Conservation (phyloP, 495 filamentous ascomycete genomes). For the Penicillium verhagenii region DNA sequence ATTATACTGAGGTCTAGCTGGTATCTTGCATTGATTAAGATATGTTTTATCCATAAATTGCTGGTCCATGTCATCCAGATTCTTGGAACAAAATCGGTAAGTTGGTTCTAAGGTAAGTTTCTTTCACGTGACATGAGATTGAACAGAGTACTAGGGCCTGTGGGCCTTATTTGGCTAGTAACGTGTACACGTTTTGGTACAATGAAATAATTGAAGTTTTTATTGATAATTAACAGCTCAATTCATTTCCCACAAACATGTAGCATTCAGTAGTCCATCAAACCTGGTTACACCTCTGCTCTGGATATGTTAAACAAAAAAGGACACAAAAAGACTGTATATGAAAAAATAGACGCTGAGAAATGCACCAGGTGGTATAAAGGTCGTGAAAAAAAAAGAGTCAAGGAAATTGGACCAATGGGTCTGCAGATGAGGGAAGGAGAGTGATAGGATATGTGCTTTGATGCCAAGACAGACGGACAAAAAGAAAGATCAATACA, state of each 20-base stretch:
- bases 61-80: too few relatives aligned
- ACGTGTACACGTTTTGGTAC: too few relatives aligned
- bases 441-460: background rate
- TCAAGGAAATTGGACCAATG: slow-evolving; percentile 20
- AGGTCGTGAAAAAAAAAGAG: slow-evolving; percentile 23
- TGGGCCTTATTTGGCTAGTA: too few relatives aligned
- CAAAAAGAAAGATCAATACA: slow-evolving; percentile 6
- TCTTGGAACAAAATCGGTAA: too few relatives aligned
- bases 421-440: background rate
- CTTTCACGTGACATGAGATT: background rate
- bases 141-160: too few relatives aligned
- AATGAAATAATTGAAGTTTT: too few relatives aligned
- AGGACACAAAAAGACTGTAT: slow-evolving; percentile 12
- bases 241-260: background rate
- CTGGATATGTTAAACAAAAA: slow-evolving; percentile 7
- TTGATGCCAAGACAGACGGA: slow-evolving; percentile 6
- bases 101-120: too few relatives aligned
- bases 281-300: slow-evolving; percentile 17
- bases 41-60: too few relatives aligned
- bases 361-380: slow-evolving; percentile 31
- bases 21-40: too few relatives aligned
- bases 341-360: slow-evolving; percentile 20
- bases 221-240: too few relatives aligned
- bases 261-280: background rate
- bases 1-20: too few relatives aligned